A percentile compares a stretch with the other conserved stretches of the same genome.
Conservation (phyloP, 768 basidiomycete genomes). For the Auricularia cornea region DNA sequence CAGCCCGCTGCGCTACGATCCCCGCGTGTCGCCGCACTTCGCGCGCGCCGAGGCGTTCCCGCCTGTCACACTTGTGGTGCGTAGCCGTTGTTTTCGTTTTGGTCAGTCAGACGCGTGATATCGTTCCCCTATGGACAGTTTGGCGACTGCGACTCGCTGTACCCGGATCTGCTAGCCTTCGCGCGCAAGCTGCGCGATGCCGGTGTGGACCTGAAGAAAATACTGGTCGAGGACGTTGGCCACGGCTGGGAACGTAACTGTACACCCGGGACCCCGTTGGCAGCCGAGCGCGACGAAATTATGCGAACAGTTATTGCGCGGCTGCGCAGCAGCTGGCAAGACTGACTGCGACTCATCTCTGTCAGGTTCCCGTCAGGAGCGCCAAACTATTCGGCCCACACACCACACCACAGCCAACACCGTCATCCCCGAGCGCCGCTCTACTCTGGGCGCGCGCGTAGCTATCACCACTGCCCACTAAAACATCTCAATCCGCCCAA, state of each 20-base stretch:
- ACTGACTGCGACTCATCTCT: too few relatives aligned
- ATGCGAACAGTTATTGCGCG: not conserved
- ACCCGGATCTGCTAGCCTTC: not conserved
- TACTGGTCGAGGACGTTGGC: not conserved
- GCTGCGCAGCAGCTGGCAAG: not conserved
- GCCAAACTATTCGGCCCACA: too few relatives aligned
- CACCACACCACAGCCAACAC: too few relatives aligned
- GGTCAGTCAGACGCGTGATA: not conserved
- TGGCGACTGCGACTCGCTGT: not conserved
- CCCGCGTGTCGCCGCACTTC: not conserved
- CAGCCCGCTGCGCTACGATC: not conserved
- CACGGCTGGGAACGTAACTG: not conserved
- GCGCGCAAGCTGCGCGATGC: not conserved
- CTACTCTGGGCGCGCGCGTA: too few relatives aligned
- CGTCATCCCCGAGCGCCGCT: too few relatives aligned
- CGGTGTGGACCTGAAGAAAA: not conserved
- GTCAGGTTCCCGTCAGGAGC: too few relatives aligned
- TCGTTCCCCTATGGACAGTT: not conserved
- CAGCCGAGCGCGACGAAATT: not conserved
- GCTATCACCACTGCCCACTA: too few relatives aligned
- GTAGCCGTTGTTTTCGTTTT: not conserved
- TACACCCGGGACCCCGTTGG: not conserved
- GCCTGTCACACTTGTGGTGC: not conserved
- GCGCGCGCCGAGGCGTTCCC: not conserved
- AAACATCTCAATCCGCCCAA: too few relatives aligned